A percentile compares a stretch with the other conserved stretches of the same genome.
Evolutionary conservation across 371 early-diverging fungal species (phyloP).

Genomic region (Choanephora cucurbitarum): DNA sequence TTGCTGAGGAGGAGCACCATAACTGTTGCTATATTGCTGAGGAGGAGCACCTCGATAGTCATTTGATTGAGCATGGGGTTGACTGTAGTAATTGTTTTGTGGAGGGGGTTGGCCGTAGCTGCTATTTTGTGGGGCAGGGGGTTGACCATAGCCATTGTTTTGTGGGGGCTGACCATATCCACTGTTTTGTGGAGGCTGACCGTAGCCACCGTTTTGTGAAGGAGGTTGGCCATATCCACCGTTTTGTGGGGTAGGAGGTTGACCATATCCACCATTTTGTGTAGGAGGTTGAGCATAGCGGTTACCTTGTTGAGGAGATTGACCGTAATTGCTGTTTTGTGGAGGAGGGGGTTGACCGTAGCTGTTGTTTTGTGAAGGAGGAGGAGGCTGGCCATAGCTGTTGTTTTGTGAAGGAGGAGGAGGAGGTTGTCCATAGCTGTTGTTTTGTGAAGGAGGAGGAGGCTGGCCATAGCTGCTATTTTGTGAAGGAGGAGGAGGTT

Average conservation of each 20-base stretch:
- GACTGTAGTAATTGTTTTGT: neutral
- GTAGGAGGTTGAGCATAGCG: neutral
- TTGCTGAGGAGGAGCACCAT: slow-evolving; percentile 9
- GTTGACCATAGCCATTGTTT: neutral
- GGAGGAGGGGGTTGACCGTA: slow-evolving; percentile 4
- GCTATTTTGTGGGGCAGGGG: too few relatives aligned
- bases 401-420: slow-evolving; percentile 8
- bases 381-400: neutral
- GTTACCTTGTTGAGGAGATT: slow-evolving; percentile 2
- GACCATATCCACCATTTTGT: neutral
- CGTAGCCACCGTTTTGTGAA: neutral
- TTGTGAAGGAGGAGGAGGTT: slow-evolving; percentile 10
- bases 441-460: neutral
- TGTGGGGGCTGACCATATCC: neutral
- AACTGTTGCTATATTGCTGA: neutral
- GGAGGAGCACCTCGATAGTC: slow-evolving; percentile 2
- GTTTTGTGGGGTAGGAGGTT: too few relatives aligned
- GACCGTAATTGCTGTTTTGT: too few relatives aligned
- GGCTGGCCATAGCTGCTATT: neutral
- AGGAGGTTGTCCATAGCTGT: slow-evolving; percentile 8
- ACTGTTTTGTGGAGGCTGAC: neutral
- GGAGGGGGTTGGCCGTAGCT: slow-evolving; percentile 2
- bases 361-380: slow-evolving; percentile 1
- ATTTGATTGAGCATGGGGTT: neutral
- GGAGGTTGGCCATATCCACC: neutral